A percentile compares a stretch with the other conserved stretches of the same genome.
phyloP scores from a whole-genome alignment of 2,329 filamentous ascomycete species.

The Achaetomium macrosporum region DNA sequence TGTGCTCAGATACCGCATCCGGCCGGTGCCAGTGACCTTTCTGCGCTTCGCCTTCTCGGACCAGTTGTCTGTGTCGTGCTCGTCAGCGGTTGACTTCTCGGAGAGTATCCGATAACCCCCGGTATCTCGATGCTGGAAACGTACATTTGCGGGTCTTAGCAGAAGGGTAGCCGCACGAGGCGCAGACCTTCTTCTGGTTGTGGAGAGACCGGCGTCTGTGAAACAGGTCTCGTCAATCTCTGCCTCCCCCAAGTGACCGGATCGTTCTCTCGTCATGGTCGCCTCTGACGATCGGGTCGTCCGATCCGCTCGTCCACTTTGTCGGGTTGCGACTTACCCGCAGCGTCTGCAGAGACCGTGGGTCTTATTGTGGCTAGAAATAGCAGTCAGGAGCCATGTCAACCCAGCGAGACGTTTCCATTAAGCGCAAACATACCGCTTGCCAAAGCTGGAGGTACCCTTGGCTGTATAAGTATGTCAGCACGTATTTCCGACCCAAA shows the following conservation, averaged over 20 bases:
- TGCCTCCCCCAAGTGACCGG: constrained; percentile 2
- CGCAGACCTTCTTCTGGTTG: constrained; percentile 99
- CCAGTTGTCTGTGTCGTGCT: constrained; percentile 78
- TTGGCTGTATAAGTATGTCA: constrained; percentile 40
- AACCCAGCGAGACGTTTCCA: not conserved
- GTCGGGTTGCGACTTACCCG: constrained; percentile 58
- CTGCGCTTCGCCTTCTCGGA: constrained; percentile 99
- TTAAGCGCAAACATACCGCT: constrained; percentile 31
- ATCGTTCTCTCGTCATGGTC: constrained; percentile 3
- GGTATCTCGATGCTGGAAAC: constrained; percentile 36
- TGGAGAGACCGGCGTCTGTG: constrained; percentile 84
- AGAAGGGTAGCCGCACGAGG: constrained; percentile 90
- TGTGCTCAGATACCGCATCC: constrained; percentile 90
- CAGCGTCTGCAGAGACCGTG: constrained; percentile 98
- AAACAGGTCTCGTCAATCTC: constrained; percentile 22
- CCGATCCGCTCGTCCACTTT: constrained; percentile 1
- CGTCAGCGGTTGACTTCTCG: constrained; percentile 19
- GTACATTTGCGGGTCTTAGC: constrained; percentile 99
- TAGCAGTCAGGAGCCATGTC: constrained; percentile 13
- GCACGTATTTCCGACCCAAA: constrained; percentile 17
- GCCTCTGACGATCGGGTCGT: constrained; percentile 8
- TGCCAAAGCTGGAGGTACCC: constrained; percentile 54
- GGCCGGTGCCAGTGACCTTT: constrained; percentile 97
- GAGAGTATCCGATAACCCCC: not conserved
- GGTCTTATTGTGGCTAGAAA: constrained; percentile 85